A percentile compares a stretch with the other conserved stretches of the same genome.
phyloP scores from a whole-genome alignment of 495 filamentous ascomycete genomes.

The Podospora pseudopauciseta region DNA sequence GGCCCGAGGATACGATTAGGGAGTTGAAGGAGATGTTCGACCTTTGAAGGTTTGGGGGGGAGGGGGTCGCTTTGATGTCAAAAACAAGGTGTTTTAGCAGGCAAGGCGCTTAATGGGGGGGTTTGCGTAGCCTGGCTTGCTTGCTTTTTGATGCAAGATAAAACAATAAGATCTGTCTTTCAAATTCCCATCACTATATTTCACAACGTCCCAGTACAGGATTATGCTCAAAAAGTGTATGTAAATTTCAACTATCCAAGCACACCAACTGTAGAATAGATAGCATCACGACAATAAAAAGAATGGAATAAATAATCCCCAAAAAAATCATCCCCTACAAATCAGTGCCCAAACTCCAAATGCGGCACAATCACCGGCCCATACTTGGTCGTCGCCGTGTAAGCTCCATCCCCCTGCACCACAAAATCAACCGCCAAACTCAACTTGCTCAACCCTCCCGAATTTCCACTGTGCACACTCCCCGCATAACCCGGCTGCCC shows the following conservation, averaged over 20 bases:
- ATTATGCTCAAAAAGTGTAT: neutral
- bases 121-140: neutral
- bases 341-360: conserved; percentile 72
- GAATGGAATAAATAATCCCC: neutral
- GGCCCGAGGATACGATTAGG: conserved; percentile 74
- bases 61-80: neutral
- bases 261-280: neutral
- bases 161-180: neutral
- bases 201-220: neutral
- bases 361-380: conserved; percentile 93
- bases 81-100: neutral
- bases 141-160: neutral
- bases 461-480: conserved; percentile 27
- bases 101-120: neutral
- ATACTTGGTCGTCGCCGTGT: conserved; percentile 83
- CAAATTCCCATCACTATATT: neutral
- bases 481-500: conserved; percentile 34
- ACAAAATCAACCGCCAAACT: conserved; percentile 95
- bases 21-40: conserved; percentile 76
- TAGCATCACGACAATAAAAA: neutral
- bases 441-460: conserved; percentile 56
- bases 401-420: conserved; percentile 85
- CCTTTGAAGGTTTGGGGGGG: conserved; percentile 42
- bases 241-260: neutral
- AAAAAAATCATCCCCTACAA: neutral